Conservation (phyloP, 2,329 filamentous ascomycete species). For the Sporothrix brasiliensis region DNA sequence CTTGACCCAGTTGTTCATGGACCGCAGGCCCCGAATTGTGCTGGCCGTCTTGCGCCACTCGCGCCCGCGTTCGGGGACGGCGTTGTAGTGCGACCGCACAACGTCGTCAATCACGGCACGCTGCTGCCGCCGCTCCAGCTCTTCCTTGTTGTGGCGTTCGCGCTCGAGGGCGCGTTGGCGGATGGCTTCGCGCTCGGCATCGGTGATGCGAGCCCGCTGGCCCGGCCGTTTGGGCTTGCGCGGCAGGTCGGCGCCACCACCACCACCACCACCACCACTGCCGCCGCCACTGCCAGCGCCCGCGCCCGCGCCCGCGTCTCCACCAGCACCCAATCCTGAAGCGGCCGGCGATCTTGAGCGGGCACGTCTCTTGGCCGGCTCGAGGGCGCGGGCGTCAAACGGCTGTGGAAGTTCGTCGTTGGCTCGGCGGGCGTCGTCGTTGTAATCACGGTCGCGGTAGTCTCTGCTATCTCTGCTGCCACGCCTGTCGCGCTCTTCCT, state of each 20-base stretch:
- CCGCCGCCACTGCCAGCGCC: constrained; percentile 26
- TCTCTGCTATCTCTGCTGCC: constrained; percentile 18
- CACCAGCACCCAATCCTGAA: background rate
- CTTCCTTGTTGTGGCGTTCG: constrained; percentile 52
- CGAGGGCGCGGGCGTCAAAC: constrained; percentile 62
- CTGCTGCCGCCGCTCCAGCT: constrained; percentile 45
- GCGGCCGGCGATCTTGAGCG: constrained; percentile 53
- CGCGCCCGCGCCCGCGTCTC: too few species aligned
- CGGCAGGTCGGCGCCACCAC: constrained; percentile 48
- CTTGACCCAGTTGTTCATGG: constrained; percentile 99
- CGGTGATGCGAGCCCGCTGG: constrained; percentile 66
- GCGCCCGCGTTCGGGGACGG: constrained; percentile 86
- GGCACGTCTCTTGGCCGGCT: constrained; percentile 61
- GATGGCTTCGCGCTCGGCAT: constrained; percentile 67
- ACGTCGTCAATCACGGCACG: constrained; percentile 75
- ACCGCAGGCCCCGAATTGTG: constrained; percentile 89
- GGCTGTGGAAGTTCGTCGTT: constrained; percentile 59
- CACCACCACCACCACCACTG: constrained; percentile 25
- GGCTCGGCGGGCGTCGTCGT: constrained; percentile 36
- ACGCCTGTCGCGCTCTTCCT: constrained; percentile 15
- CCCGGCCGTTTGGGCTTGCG: constrained; percentile 71
- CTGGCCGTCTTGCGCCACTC: constrained; percentile 95
- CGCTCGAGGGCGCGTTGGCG: constrained; percentile 61
- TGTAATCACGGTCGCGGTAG: constrained; percentile 8
- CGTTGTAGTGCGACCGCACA: constrained; percentile 93